These are phyloP conservation scores for Ruellia speciosa DNA, from an alignment of 305 asterid genomes.

Conservation along the genomic window DNA sequence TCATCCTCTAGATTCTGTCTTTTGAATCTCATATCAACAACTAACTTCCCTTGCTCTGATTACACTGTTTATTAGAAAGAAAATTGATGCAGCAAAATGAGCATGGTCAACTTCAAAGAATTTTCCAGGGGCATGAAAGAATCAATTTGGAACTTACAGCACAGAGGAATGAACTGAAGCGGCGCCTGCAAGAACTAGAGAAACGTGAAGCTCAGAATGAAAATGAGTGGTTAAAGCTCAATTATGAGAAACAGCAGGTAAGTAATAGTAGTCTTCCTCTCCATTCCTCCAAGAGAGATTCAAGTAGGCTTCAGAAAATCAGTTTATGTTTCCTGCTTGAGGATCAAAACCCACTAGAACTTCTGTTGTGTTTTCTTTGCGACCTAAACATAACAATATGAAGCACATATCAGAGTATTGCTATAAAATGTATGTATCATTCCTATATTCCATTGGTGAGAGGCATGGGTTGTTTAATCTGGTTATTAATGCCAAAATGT, in stretches of 20 bases:
- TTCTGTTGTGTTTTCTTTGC: background rate
- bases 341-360: background rate
- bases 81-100: constrained; percentile 32
- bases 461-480: background rate
- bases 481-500: background rate
- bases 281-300: too few species aligned
- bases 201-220: constrained; percentile 32
- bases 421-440: too few species aligned
- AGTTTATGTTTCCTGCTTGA: constrained; percentile 3
- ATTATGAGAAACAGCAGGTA: constrained; percentile 35
- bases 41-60: too few species aligned
- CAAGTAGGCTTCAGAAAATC: background rate
- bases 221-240: constrained; percentile 26
- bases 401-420: too few species aligned
- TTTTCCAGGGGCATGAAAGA: constrained; percentile 28
- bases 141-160: constrained; percentile 26
- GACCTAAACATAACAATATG: background rate
- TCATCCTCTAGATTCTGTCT: too few species aligned
- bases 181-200: constrained; percentile 35
- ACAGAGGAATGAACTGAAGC: constrained; percentile 31
- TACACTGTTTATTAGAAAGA: constrained; percentile 31
- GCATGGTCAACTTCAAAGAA: constrained; percentile 25
- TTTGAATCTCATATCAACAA: too few species aligned
- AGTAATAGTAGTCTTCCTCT: background rate
- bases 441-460: background rate